These are phyloP conservation scores for Phialophora macrospora DNA, from an alignment of 2,329 filamentous ascomycete genomes.

Conservation along the genomic window DNA sequence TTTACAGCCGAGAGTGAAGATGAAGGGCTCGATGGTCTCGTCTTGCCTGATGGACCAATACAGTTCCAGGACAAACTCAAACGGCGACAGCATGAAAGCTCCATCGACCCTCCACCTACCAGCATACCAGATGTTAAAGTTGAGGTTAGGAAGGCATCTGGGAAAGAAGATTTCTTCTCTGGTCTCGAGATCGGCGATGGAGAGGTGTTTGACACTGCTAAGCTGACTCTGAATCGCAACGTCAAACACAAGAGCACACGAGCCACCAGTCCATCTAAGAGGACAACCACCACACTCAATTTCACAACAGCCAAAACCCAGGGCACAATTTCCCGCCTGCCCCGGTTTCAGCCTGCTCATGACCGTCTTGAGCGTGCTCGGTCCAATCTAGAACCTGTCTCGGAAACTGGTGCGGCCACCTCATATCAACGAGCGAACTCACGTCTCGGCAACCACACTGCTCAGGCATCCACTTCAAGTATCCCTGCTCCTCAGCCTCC, in stretches of 20 bases:
- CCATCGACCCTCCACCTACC: constrained; percentile 42
- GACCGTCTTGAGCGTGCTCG: constrained; percentile 70
- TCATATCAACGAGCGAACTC: constrained; percentile 69
- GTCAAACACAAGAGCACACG: constrained; percentile 80
- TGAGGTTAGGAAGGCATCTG: constrained; percentile 41
- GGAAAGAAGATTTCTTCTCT: constrained; percentile 76
- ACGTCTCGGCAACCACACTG: constrained; percentile 66
- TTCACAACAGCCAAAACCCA: constrained; percentile 79
- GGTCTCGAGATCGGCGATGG: constrained; percentile 86
- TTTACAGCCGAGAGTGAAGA: constrained; percentile 92
- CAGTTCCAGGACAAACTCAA: constrained; percentile 80
- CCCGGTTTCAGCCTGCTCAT: constrained; percentile 64
- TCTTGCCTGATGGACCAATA: constrained; percentile 81
- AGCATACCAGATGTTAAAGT: constrained; percentile 45
- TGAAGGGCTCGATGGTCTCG: constrained; percentile 85
- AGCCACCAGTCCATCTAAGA: constrained; percentile 64
- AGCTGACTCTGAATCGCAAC: constrained; percentile 86
- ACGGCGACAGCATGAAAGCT: constrained; percentile 64
- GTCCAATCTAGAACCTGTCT: constrained; percentile 87
- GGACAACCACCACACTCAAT: constrained; percentile 80
- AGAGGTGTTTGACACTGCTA: constrained; percentile 78
- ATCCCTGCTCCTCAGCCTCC: constrained; percentile 66
- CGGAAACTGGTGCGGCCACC: constrained; percentile 80
- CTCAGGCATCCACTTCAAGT: constrained; percentile 68
- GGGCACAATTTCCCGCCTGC: constrained; percentile 70